These are phyloP conservation scores for Penicillium sp. DNA, from an alignment of 2,329 filamentous ascomycete species.

Conservation along the genomic window DNA sequence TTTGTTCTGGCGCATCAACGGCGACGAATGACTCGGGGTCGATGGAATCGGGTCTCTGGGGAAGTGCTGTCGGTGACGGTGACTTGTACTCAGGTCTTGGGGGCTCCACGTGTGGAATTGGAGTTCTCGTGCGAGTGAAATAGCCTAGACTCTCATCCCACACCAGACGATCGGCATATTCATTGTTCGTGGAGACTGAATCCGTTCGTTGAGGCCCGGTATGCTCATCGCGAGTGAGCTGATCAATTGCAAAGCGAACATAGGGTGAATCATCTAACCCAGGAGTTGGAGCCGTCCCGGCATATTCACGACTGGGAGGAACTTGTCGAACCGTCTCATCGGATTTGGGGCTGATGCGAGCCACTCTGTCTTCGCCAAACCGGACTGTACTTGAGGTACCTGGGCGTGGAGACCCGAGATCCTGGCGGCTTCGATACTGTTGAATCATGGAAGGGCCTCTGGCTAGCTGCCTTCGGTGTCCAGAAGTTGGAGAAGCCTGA, in stretches of 20 bases:
- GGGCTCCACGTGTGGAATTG: conserved; percentile 26
- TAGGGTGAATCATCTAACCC: conserved; percentile 80
- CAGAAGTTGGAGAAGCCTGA: conserved; percentile 26
- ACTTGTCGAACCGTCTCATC: conserved; percentile 25
- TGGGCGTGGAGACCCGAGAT: conserved; percentile 15
- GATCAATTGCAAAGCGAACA: conserved; percentile 83
- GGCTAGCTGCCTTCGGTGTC: neutral
- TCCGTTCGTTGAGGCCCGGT: conserved; percentile 52
- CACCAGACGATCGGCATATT: conserved; percentile 50
- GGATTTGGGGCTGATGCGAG: conserved; percentile 21
- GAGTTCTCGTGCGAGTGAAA: conserved; percentile 32
- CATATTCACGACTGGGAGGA: conserved; percentile 23
- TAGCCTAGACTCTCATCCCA: conserved; percentile 46
- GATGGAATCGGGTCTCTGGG: conserved; percentile 24
- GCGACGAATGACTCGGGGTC: conserved; percentile 46
- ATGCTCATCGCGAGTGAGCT: conserved; percentile 70
- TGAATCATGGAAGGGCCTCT: conserved; percentile 8
- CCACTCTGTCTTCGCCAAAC: conserved; percentile 23
- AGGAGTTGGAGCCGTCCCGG: conserved; percentile 56
- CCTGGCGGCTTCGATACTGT: conserved; percentile 4
- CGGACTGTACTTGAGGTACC: conserved; percentile 26
- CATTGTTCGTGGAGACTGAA: conserved; percentile 35
- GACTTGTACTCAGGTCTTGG: conserved; percentile 31
- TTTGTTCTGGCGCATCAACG: conserved; percentile 42
- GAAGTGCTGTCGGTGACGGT: conserved; percentile 33